Evolutionary conservation across 1,284 basidiomycete species (phyloP).

Genomic region (Cutaneotrichosporon spelunceum): DNA sequence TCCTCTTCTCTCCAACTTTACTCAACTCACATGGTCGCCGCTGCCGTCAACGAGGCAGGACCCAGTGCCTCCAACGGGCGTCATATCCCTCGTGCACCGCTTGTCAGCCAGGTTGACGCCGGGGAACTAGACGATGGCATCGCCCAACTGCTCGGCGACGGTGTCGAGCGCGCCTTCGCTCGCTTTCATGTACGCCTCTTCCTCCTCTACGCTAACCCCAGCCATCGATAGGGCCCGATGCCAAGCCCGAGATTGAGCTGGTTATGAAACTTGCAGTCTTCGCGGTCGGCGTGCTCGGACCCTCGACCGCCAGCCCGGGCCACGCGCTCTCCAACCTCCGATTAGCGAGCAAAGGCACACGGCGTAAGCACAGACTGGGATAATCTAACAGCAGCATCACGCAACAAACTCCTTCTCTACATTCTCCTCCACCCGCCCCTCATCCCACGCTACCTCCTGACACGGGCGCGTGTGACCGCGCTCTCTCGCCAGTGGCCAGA

Average conservation of each 20-base stretch:
- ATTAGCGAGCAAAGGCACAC: conserved; percentile 27
- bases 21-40: neutral
- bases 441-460: conserved; percentile 72
- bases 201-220: conserved; percentile 38
- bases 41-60: neutral
- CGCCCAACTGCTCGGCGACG: conserved; percentile 74
- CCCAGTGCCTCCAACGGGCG: neutral
- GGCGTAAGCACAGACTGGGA: conserved; percentile 9
- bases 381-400: conserved; percentile 27
- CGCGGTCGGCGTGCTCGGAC: conserved; percentile 79
- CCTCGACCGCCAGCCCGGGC: conserved; percentile 76
- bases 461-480: conserved; percentile 69
- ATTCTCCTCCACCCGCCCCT: conserved; percentile 64
- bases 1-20: neutral
- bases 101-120: conserved; percentile 90
- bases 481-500: conserved; percentile 86
- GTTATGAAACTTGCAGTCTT: conserved; percentile 75
- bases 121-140: conserved; percentile 89
- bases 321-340: conserved; percentile 82
- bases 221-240: conserved; percentile 62
- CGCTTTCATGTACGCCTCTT: conserved; percentile 63
- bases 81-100: conserved; percentile 56
- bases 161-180: conserved; percentile 71
- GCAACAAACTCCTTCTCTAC: conserved; percentile 63
- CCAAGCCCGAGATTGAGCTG: conserved; percentile 77